Evolutionary conservation across 352 stramenopile genomes (phyloP), one percentile per base, ranked within the genome.

Genomic region (Halophytophthora batemanensis): DNA sequence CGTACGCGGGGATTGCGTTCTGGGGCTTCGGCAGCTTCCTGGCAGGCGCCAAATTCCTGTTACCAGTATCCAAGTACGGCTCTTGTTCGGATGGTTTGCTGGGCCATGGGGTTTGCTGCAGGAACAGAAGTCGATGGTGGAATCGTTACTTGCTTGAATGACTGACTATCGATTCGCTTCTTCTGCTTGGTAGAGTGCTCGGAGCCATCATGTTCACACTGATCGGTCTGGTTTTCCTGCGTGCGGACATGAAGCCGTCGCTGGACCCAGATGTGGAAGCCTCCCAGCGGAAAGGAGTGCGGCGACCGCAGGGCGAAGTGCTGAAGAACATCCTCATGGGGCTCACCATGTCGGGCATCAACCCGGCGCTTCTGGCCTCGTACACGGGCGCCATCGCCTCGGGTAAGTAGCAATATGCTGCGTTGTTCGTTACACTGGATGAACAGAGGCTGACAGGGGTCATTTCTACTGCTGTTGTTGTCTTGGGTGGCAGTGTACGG

Each of bases 1-100:
- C 84, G 31, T 95, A 95, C 41, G 86, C 86, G 12, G 83, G 80
- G 1, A 87, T 95, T 33, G 86, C 86, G 38, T 95, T 94, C 42
- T 95, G 86, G 86, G 86, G 86, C 18, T 95, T 95, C 66, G 86
- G 86, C 2, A 94, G 83, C 58, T 94, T 95, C 46, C 61, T 95
- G 29, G 83, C 82, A 1, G 83, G 86, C 7, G 75, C 82, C 31
- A 91, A 90, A 52, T 93, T 87, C 53, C 50, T 95, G 14, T 39
- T 95, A 13, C 86, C 86, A 8, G 59, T 91, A 6, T 93, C 86
- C 48, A 94, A 95, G 86, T 95, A 76, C 25, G 80, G 74, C 3
- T 49, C 28, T 12, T 31, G 23, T 22, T 54, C 25, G 25, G 4
- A 31, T 6, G 23, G 22, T 11, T 49, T 21, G n/a, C 8, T 12